Percentiles rank a stretch among this genome's conserved stretches.
These are phyloP conservation scores for Salix brachista DNA, from an alignment of 345 rosid genomes.

Conservation along the genomic window DNA sequence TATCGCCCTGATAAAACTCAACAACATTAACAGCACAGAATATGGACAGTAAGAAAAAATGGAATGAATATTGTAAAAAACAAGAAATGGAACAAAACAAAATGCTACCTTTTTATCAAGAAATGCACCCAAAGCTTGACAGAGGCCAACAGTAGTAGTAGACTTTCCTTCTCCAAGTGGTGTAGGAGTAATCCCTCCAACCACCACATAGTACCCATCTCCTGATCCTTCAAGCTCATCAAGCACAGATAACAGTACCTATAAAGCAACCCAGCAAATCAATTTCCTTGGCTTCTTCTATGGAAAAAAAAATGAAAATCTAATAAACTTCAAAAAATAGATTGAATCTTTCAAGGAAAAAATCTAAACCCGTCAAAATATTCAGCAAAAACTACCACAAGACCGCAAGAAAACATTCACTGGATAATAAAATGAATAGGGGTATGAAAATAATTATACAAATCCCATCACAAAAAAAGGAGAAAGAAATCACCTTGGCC, in stretches of 20 bases:
- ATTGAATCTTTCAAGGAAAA: background rate
- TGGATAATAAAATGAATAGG: background rate
- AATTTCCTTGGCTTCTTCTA: background rate
- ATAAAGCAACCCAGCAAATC: background rate
- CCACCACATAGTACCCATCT: conserved; percentile 91
- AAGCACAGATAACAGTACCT: conserved; percentile 75
- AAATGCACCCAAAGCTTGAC: conserved; percentile 93
- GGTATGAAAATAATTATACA: background rate
- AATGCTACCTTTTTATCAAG: conserved; percentile 76
- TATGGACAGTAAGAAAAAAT: background rate
- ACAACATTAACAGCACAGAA: background rate
- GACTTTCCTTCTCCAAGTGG: conserved; percentile 99
- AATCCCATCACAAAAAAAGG: background rate
- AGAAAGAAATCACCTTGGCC: conserved; percentile 64
- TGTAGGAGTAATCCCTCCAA: conserved; percentile 98
- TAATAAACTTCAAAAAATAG: background rate
- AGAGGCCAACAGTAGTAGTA: conserved; percentile 91
- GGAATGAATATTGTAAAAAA: background rate
- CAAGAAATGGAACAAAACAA: background rate
- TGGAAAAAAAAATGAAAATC: background rate
- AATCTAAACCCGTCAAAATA: background rate
- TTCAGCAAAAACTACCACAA: background rate
- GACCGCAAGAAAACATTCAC: background rate
- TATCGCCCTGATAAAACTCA: background rate
- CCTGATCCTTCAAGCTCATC: conserved; percentile 67